Evolutionary conservation across 2,329 filamentous ascomycete species (phyloP), one percentile per base, ranked within the genome.

Genomic region (Apiospora malaysiana): DNA sequence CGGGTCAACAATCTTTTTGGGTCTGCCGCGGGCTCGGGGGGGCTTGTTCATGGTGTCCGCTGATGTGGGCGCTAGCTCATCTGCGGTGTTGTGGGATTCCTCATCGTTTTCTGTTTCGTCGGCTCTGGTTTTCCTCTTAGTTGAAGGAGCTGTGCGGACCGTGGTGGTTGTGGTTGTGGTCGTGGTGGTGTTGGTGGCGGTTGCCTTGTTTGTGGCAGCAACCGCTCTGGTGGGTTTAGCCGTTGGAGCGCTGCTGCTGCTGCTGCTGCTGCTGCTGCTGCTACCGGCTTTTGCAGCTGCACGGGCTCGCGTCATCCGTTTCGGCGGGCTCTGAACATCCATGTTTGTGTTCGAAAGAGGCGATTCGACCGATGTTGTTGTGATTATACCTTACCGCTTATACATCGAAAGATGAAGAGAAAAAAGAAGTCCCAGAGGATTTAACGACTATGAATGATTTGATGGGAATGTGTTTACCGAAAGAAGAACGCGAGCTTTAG

Each of bases 21-120:
- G 80, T 40, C 85, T 80, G 47, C 84, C 85, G 65, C 88, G 82
- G n/a, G 82, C 78, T 74, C 82, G 83, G n/a, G 72, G 74, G 68
- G 73, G 77, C 70, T 71, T 79, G 73, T 75, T 81, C 81, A 78
- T 81, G 72, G 68, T 79, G 72, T 69, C 69, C 32, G 69, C 49
- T 18, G 69, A 40, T 59, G 51, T 78, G 73, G 67, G 80, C 74
- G 70, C 80, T 74, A 68, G 67, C 46, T 68, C 67, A 56, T 73
- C 77, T 71, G 68, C 72, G 10, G 71, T 69, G 46, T 77, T 74
- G 66, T 83, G 81, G 71, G 83, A 79, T 51, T 83, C 80, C 65
- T 83, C 82, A n/a, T 87, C 84, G 65, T 87, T 84, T 21, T 87
- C 85, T 21, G 87, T 85, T 56, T 90, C 88, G 66, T 90, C 87